Percentiles rank a stretch among this genome's conserved stretches.
phyloP scores from a whole-genome alignment of 2,329 filamentous ascomycete genomes.

The Exophiala dermatitidis region DNA sequence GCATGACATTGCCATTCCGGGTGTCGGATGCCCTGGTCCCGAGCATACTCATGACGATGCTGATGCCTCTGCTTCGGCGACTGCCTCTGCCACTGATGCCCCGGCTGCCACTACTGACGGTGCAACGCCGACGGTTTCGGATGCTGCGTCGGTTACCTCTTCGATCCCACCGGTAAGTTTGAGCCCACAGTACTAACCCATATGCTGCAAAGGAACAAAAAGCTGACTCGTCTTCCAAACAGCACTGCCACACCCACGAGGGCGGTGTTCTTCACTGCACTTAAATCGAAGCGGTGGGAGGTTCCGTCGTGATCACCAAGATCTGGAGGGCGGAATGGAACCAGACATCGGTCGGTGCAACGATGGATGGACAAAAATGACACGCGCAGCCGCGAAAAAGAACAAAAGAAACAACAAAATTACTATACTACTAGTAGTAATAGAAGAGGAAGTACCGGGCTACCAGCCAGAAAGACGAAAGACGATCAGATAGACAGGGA shows the following conservation, averaged over 20 bases:
- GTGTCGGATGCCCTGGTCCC: constrained; percentile 52
- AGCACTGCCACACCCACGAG: constrained; percentile 39
- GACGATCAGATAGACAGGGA: too few relatives aligned
- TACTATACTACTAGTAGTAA: background rate
- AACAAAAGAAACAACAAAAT: background rate
- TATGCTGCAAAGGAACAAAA: too few relatives aligned
- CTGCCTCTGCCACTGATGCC: background rate
- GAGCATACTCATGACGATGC: background rate
- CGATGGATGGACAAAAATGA: too few relatives aligned
- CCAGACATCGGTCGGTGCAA: too few relatives aligned
- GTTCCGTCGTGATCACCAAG: too few relatives aligned
- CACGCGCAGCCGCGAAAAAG: background rate
- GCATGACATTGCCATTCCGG: constrained; percentile 57
- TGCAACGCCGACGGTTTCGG: background rate
- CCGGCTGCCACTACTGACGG: background rate
- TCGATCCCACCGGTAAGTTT: background rate
- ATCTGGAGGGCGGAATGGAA: too few relatives aligned
- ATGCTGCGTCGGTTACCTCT: background rate
- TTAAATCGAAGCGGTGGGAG: constrained; percentile 13
- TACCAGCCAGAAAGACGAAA: too few relatives aligned
- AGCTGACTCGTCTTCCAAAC: too few relatives aligned
- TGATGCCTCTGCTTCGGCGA: background rate
- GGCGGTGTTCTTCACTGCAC: constrained; percentile 37
- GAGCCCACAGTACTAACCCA: too few relatives aligned
- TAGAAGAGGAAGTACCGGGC: too few relatives aligned